A percentile compares a stretch with the other conserved stretches of the same genome.
Evolutionary conservation across 768 basidiomycete species (phyloP).

Genomic region (Fibroporia radiculosa): DNA sequence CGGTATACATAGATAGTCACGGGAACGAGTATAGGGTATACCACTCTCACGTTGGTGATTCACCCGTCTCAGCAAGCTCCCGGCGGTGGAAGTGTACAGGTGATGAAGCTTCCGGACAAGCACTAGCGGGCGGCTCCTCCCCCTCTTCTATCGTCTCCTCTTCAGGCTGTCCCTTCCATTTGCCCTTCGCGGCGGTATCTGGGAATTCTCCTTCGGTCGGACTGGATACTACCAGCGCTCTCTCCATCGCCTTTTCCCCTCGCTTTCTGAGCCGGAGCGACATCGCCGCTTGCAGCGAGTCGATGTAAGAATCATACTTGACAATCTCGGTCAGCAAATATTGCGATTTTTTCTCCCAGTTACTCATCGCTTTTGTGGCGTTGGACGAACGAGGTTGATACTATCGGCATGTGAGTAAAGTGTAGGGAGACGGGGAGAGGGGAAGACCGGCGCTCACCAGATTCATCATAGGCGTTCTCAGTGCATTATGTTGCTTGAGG

Average conservation of each 20-base stretch:
- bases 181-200: slow-evolving; percentile 21
- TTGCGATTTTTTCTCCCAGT: slow-evolving; percentile 91
- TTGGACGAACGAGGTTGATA: slow-evolving; percentile 74
- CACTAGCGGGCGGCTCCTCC: slow-evolving; percentile 30
- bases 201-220: slow-evolving; percentile 28
- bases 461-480: slow-evolving; percentile 74
- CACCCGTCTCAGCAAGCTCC: slow-evolving; percentile 34
- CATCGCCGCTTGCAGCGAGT: slow-evolving; percentile 82
- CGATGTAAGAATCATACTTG: slow-evolving; percentile 94
- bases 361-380: slow-evolving; percentile 67
- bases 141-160: slow-evolving; percentile 42
- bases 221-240: slow-evolving; percentile 34
- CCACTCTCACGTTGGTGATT: slow-evolving; percentile 9
- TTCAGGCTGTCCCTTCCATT: slow-evolving; percentile 32
- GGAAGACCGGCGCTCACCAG: slow-evolving; percentile 40
- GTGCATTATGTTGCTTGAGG: slow-evolving; percentile 72
- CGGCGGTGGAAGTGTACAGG: slow-evolving; percentile 29
- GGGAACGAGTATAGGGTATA: slow-evolving; percentile 1
- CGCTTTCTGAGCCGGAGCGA: slow-evolving; percentile 78
- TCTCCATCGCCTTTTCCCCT: slow-evolving; percentile 77
- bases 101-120: slow-evolving; percentile 8
- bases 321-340: slow-evolving; percentile 87
- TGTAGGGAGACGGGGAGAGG: slow-evolving; percentile 9
- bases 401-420: slow-evolving; percentile 30
- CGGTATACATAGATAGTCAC: slow-evolving; percentile 3